Base-by-base conservation (phyloP, 805 yeast genomes). In the Lachancea sp. region DNA sequence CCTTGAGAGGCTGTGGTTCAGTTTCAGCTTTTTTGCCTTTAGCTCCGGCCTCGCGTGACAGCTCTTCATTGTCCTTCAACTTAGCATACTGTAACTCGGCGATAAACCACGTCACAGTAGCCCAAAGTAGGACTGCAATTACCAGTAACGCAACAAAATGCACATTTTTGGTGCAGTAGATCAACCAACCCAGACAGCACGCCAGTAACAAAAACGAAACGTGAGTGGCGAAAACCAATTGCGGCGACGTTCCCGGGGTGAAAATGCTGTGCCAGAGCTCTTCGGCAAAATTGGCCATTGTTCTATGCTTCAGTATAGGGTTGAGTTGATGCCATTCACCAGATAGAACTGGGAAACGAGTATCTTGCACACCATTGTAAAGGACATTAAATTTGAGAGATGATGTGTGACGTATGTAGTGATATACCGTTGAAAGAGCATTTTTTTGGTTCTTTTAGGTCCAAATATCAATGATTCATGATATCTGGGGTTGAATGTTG, bases 241-340 rank as follows among this genome's bases (percentile, higher is more conserved):
- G 88, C 1, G 97, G 96, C 1, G 93, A 78, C 1, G 95, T 79
- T 1, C 99, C 99, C 5, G 98, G 97, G 15, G 87, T 81, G 66
- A 91, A 86, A 22, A 93, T 78, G 12, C 95, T 85, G 45, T 85
- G 82, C 97, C 97, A 90, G 36, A 91, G 73, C 20, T 85, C 95
- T 20, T 48, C 58, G 19, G 58, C 51, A 46, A 63, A 63, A 25
- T 30, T 41, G 1, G 54, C 41, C 60, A 59, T 59, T n/a, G n/a
- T n/a, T 18, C 15, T 13, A 30, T 15, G 26, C 25, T 22, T 22
- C 8, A 22, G 4, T 22, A 22, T n/a, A n/a, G n/a, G n/a, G n/a
- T n/a, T n/a, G n/a, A n/a, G n/a, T n/a, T n/a, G n/a, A n/a, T n/a
- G n/a, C n/a, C n/a, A n/a, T n/a, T n/a, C n/a, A n/a, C n/a, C n/a